Evolutionary conservation across 106 monocot genomes (phyloP), one percentile per base, ranked within the genome.

Genomic region (Vanilla planifolia): DNA sequence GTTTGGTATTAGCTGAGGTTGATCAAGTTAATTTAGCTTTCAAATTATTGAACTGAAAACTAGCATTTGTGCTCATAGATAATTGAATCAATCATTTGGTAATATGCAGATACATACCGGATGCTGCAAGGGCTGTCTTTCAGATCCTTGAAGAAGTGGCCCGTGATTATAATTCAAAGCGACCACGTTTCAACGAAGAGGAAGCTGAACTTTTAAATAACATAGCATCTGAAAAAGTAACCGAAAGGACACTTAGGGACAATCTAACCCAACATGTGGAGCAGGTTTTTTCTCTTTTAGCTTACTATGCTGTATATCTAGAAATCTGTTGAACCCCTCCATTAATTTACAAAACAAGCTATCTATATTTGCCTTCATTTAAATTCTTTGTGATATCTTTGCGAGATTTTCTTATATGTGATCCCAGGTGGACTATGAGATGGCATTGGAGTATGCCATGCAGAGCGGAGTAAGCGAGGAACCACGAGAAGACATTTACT

Each of bases 401-500:
- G 21, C 9, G 25, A 48, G 10, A 24, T 48, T 34, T 15, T 53
- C 7, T 35, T 8, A 33, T 34, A 34, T 57, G 53, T 14, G 11
- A 33, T 33, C 23, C 5, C 57, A 87, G 86, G 86, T 87, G 55
- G 86, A 87, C 30, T 82, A 82, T 40, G 86, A 87, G 66, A 87
- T 87, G 86, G 86, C 82, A 15, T 48, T 87, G 28, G 86, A 87
- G 57, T 87, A 82, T 55, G 86, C 81, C 6, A 73, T 79, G 17
- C 86, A 87, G 50, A 87, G 82, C 60, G 82, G 86, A 48, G 79
- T 70, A n/a, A 82, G 69, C 11, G 86, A 87, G 65, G 79, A 87
- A 51, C 86, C 86, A 20, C 67, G 82, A 4, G 86, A 87, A 79
- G 75, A 52, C 21, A 63, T 87, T 55, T 82, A 79, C 79, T 48